phyloP scores from a whole-genome alignment of 192 early-diverging fungal genomes.

The Podila clonocystis region DNA sequence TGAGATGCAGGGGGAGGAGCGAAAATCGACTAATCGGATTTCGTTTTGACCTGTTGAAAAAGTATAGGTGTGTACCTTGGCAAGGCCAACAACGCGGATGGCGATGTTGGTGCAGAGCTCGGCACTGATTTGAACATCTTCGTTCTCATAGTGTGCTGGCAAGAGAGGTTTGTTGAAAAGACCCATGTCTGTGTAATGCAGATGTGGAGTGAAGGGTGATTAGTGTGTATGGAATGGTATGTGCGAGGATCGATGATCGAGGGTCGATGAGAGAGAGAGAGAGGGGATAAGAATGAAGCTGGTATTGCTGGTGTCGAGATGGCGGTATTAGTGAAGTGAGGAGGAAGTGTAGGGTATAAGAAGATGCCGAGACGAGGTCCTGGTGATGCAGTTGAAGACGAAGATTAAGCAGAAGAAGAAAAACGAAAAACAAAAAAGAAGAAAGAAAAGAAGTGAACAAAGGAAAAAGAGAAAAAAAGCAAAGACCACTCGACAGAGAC shows the following conservation, averaged over 20 bases:
- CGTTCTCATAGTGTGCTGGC: constrained; percentile 42
- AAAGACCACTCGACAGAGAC: too few species aligned
- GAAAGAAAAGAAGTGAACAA: not conserved
- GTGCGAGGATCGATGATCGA: not conserved
- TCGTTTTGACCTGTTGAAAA: too few species aligned
- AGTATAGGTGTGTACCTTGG: constrained; percentile 23
- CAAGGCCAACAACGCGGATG: constrained; percentile 41
- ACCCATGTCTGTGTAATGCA: constrained; percentile 20
- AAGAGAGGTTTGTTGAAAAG: constrained; percentile 45
- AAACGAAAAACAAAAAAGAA: not conserved
- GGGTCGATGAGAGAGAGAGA: not conserved
- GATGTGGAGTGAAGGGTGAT: not conserved
- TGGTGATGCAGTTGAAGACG: not conserved
- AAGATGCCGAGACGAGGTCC: not conserved
- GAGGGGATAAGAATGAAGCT: too few species aligned
- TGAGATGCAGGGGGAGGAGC: not conserved
- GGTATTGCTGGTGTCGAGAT: not conserved
- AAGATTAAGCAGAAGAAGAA: not conserved
- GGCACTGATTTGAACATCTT: constrained; percentile 50
- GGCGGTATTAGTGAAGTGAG: not conserved
- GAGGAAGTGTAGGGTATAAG: not conserved
- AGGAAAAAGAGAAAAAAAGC: not conserved
- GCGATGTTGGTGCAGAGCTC: constrained; percentile 47
- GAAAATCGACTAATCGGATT: too few species aligned
- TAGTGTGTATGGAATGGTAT: not conserved